These are phyloP conservation scores for Suillus cothurnatus DNA, from an alignment of 768 basidiomycete species.

Conservation along the genomic window DNA sequence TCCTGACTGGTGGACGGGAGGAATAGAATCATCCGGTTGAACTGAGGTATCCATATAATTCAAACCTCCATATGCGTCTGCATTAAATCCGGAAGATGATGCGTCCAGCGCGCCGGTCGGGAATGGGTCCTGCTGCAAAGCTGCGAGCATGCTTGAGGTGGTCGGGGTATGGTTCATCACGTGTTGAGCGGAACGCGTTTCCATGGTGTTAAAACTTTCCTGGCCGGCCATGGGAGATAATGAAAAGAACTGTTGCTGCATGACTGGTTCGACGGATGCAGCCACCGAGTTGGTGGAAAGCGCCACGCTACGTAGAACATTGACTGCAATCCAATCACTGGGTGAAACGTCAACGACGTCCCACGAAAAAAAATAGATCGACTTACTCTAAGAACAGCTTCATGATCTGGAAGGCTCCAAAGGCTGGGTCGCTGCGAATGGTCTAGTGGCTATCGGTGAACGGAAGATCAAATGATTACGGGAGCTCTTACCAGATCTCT, in stretches of 20 bases:
- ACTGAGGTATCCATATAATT: conserved; percentile 77
- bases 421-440: conserved; percentile 89
- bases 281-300: conserved; percentile 90
- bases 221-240: conserved; percentile 90
- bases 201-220: conserved; percentile 71
- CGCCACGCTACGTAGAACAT: conserved; percentile 84
- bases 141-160: conserved; percentile 89
- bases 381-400: conserved; percentile 89
- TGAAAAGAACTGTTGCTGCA: conserved; percentile 87
- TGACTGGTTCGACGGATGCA: conserved; percentile 88
- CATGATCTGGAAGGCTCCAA: conserved; percentile 90
- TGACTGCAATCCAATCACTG: conserved; percentile 92
- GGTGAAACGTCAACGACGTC: conserved; percentile 19
- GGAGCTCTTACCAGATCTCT: conserved; percentile 70
- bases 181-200: conserved; percentile 55
- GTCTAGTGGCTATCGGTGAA: conserved; percentile 51
- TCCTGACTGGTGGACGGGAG: conserved; percentile 59
- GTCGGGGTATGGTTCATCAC: conserved; percentile 83
- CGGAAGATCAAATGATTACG: not conserved
- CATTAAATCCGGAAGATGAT: conserved; percentile 57
- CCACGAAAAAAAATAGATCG: conserved; percentile 7
- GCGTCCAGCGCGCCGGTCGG: conserved; percentile 67
- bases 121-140: conserved; percentile 78
- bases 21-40: conserved; percentile 64
- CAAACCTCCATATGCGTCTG: conserved; percentile 70